Conservation (phyloP, 768 basidiomycete species). For the Leucosporidium creatinivorum region DNA sequence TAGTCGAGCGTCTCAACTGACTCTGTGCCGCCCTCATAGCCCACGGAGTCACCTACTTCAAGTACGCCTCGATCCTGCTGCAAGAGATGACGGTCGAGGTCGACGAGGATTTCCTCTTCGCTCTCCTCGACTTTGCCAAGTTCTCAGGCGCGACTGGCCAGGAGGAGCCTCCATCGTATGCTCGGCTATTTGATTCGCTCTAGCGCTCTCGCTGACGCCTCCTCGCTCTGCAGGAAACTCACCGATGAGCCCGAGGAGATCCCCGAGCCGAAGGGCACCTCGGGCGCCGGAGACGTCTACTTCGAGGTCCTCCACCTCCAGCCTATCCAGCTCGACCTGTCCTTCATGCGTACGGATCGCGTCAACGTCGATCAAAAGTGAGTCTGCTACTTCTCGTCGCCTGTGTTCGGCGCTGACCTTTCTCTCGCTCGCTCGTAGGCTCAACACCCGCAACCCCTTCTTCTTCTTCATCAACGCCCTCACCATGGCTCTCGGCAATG, state of each 20-base stretch:
- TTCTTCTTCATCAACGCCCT: slow-evolving; percentile 89
- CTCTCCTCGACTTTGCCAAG: slow-evolving; percentile 82
- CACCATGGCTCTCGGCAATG: slow-evolving; percentile 93
- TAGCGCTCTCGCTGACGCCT: neutral
- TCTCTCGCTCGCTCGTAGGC: neutral
- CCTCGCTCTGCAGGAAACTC: slow-evolving; percentile 26
- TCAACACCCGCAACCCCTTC: slow-evolving; percentile 65
- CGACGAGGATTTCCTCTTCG: slow-evolving; percentile 94
- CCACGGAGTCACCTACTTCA: slow-evolving; percentile 97
- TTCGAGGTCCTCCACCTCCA: slow-evolving; percentile 94
- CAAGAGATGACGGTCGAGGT: slow-evolving; percentile 91
- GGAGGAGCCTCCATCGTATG: slow-evolving; percentile 46
- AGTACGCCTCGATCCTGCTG: slow-evolving; percentile 87
- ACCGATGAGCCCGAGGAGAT: slow-evolving; percentile 57
- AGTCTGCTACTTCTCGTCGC: slow-evolving; percentile 33
- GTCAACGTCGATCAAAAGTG: slow-evolving; percentile 91
- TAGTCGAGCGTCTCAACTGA: too few species aligned
- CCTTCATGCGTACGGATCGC: slow-evolving; percentile 94
- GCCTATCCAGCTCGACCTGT: slow-evolving; percentile 81
- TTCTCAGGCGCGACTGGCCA: slow-evolving; percentile 90
- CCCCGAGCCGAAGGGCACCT: slow-evolving; percentile 43
- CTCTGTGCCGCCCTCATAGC: slow-evolving; percentile 48
- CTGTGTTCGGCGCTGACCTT: neutral
- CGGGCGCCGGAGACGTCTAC: slow-evolving; percentile 63
- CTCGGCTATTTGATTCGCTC: too few species aligned